Base-by-base conservation (phyloP, 1,139 yeast species). In the Geotrichum siamense region DNA sequence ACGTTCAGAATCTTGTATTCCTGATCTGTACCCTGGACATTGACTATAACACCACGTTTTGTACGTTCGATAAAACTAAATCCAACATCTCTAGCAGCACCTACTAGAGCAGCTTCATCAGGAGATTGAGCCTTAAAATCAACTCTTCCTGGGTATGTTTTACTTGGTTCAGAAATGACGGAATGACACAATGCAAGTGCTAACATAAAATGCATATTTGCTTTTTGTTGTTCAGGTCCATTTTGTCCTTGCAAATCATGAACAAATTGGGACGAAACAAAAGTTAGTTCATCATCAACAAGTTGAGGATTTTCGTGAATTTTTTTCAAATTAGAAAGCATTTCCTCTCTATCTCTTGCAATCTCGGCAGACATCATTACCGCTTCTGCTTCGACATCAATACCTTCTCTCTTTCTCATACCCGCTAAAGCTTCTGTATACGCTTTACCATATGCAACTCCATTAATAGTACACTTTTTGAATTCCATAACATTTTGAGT, bases 401-500 rank as follows among this genome's bases (percentile, higher is more conserved):
- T 60, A 17, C 96, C 96, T 42, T 78, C 77, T 55, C 98, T 73
- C 62, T 86, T 87, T 57, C 89, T 79, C 61, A 86, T 71, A 38
- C 97, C 98, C 38, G 91, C 91, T 58, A 84, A 75, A 0, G 97
- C 96, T 60, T 91, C 98, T 1, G 98, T 91, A 59, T 87, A 91
- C 0, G 97, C 97, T 54, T 83, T 71, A 34, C 98, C 98, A 59
- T 91, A 91, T 9, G 82, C 73, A 44, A 77, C 76, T 35, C 98
- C 97, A 57, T 78, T 77, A 48, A 91, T 81, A 1, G 96, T 79
- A 62, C 94, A 83, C 61, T 91, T 91, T 55, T 86, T 85, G 65
- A 87, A 89, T 60, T 89, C 96, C 98, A 91, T 91, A 29, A 89
- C 84, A 62, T 91, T 91, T 61, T 89, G 97, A 1, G 98, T 91